phyloP scores from a whole-genome alignment of 192 early-diverging fungal genomes.

The Phlyctochytrium planicorne region DNA sequence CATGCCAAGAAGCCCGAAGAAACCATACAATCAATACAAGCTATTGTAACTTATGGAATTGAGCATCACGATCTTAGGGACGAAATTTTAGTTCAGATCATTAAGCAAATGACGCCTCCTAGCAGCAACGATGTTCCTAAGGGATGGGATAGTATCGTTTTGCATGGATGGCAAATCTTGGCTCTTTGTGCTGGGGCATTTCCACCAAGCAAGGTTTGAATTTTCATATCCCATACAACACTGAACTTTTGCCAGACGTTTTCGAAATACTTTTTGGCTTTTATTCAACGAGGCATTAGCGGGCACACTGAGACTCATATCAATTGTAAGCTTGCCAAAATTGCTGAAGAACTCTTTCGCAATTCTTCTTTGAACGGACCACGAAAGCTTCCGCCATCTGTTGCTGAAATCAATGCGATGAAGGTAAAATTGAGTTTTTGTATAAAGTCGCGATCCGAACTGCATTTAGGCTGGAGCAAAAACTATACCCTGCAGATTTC shows the following conservation, averaged over 20 bases:
- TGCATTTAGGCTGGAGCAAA: conserved; percentile 16
- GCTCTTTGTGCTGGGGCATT: conserved; percentile 40
- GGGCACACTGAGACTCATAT: conserved; percentile 15
- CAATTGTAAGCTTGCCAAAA: conserved; percentile 11
- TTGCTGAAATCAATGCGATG: conserved; percentile 32
- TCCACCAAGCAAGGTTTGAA: conserved; percentile 44
- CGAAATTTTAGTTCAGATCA: conserved; percentile 51
- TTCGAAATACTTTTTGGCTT: conserved; percentile 44
- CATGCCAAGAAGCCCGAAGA: conserved; percentile 42
- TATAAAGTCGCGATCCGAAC: background rate
- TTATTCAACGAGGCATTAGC: conserved; percentile 32
- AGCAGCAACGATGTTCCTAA: conserved; percentile 27
- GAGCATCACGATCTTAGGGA: conserved; percentile 40
- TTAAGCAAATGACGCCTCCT: conserved; percentile 46
- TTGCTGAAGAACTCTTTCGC: conserved; percentile 35
- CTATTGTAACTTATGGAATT: conserved; percentile 34
- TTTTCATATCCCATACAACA: background rate
- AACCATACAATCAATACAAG: conserved; percentile 17
- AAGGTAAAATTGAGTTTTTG: conserved; percentile 30
- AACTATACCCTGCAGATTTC: conserved; percentile 37
- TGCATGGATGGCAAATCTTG: conserved; percentile 42
- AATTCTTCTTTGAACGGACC: conserved; percentile 42
- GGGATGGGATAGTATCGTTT: conserved; percentile 41
- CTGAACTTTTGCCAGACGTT: conserved; percentile 29
- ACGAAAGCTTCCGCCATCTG: conserved; percentile 40